Conservation (phyloP, 2,329 filamentous ascomycete species). For the Dactylellina haptotyla region DNA sequence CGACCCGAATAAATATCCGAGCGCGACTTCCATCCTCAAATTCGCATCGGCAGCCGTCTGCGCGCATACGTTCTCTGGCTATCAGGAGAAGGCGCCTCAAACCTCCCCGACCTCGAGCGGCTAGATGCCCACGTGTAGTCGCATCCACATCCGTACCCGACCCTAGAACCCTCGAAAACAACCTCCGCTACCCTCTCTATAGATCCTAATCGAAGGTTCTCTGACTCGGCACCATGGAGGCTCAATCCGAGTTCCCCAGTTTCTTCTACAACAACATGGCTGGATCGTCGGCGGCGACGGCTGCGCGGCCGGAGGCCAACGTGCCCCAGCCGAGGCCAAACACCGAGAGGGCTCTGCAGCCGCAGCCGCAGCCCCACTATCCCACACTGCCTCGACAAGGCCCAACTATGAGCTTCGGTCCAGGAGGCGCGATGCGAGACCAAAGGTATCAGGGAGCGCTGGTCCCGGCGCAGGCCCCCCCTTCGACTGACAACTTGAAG, state of each 20-base stretch:
- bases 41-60: constrained; percentile 7
- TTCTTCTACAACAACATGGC: constrained; percentile 52
- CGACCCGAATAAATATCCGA: constrained; percentile 5
- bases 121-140: constrained; percentile 11
- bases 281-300: constrained; percentile 24
- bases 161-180: constrained; percentile 6
- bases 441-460: constrained; percentile 45
- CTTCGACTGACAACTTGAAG: constrained; percentile 63
- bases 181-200: neutral
- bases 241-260: constrained; percentile 47
- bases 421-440: constrained; percentile 40
- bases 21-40: constrained; percentile 15
- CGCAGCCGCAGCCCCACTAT: constrained; percentile 37
- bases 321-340: constrained; percentile 30
- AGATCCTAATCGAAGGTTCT: constrained; percentile 18
- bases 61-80: constrained; percentile 11
- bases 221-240: constrained; percentile 33
- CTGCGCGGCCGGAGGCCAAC: constrained; percentile 27
- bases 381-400: constrained; percentile 23
- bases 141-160: constrained; percentile 1
- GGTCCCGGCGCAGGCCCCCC: constrained; percentile 44
- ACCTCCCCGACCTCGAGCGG: constrained; percentile 10
- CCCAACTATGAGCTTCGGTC: constrained; percentile 28
- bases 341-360: constrained; percentile 22
- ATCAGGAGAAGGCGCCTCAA: constrained; percentile 33